phyloP scores from a whole-genome alignment of 139 green algal genomes.

The Microglena sp. region DNA sequence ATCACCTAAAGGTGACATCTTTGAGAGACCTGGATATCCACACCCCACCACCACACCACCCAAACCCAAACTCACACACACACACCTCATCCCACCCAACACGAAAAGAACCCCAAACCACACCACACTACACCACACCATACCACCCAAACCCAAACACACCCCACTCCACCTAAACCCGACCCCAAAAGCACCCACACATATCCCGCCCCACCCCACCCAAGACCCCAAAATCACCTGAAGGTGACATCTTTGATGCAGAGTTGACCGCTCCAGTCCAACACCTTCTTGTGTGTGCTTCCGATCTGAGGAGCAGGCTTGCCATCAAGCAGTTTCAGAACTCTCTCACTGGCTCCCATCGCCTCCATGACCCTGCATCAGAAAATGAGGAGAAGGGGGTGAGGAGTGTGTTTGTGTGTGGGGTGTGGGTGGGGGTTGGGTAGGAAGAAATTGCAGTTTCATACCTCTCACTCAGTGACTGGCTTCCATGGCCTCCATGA shows the following conservation, averaged over 20 bases:
- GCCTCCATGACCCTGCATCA: constrained; percentile 26
- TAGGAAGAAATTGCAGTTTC: constrained; percentile 18
- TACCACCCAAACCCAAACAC: too few relatives aligned
- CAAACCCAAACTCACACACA: too few relatives aligned
- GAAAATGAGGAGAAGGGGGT: not conserved
- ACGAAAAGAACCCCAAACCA: too few relatives aligned
- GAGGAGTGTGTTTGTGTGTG: not conserved
- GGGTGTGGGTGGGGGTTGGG: not conserved
- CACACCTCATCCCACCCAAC: too few relatives aligned
- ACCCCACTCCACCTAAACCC: too few relatives aligned
- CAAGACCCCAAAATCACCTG: constrained; percentile 10
- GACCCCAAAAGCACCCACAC: too few relatives aligned
- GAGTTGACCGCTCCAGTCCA: constrained; percentile 36
- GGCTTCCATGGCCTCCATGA: constrained; percentile 50
- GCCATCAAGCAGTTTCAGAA: constrained; percentile 51
- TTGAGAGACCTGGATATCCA: too few relatives aligned
- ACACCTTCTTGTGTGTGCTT: too few relatives aligned
- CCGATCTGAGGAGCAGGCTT: constrained; percentile 29
- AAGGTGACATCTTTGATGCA: constrained; percentile 50
- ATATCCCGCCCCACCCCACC: too few relatives aligned
- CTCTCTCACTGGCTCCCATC: constrained; percentile 58
- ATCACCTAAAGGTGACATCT: too few relatives aligned
- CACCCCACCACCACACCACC: too few relatives aligned
- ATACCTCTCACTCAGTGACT: constrained; percentile 63
- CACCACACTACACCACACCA: too few relatives aligned